phyloP scores from a whole-genome alignment of 2,329 filamentous ascomycete species.

The Fusarium sp. region DNA sequence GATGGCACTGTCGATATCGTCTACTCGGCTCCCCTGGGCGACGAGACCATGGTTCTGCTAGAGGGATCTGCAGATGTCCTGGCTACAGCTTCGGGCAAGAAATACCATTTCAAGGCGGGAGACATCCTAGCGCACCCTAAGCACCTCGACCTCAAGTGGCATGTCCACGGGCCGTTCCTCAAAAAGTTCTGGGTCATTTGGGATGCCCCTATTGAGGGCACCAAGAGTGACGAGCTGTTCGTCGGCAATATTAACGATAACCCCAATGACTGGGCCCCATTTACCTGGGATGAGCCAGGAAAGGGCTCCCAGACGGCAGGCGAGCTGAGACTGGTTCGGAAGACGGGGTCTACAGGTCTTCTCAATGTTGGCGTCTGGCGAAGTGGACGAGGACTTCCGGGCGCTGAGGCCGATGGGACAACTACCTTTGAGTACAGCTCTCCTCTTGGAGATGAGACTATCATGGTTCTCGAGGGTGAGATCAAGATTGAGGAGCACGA shows the following conservation, averaged over 20 bases:
- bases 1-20: background rate
- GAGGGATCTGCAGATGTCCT: background rate
- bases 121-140: background rate
- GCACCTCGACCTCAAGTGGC: background rate
- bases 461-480: background rate
- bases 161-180: background rate
- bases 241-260: background rate
- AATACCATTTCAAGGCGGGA: background rate
- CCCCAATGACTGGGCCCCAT: background rate
- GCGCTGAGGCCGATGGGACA: background rate
- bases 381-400: background rate
- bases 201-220: background rate
- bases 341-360: background rate
- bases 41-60: background rate
- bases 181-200: background rate
- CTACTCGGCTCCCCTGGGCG: background rate
- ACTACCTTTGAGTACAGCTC: background rate
- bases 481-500: background rate
- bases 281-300: background rate
- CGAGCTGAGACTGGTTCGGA: background rate
- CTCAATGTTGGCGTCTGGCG: background rate
- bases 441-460: background rate
- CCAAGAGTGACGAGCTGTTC: background rate
- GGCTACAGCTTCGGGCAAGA: background rate
- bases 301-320: background rate